Percentiles rank a stretch among this genome's conserved stretches.
Evolutionary conservation across 129 eudicot genomes (phyloP).

Genomic region (Flaveria sonorensis): DNA sequence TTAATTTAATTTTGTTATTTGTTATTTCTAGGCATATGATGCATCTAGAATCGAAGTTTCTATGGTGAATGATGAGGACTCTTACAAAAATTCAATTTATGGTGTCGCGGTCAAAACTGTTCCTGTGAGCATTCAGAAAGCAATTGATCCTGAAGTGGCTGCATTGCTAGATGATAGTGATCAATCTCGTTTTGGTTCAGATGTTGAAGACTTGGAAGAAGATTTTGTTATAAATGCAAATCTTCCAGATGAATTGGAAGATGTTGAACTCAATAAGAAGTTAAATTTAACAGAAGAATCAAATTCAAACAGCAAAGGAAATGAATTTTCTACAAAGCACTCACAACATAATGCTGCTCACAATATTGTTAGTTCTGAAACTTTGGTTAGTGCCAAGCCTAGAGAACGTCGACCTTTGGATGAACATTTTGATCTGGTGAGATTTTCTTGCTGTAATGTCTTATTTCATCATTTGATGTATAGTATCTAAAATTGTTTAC

Average conservation of each 20-base stretch:
- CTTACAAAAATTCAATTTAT: conserved; percentile 55
- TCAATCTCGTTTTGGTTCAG: conserved; percentile 68
- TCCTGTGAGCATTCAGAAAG: conserved; percentile 73
- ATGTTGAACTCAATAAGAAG: conserved; percentile 34
- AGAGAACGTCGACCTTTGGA: conserved; percentile 74
- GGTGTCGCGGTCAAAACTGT: conserved; percentile 76
- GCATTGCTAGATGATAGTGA: conserved; percentile 81
- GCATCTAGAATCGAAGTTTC: conserved; percentile 72
- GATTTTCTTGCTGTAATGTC: conserved; percentile 5
- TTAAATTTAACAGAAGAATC: conserved; percentile 28
- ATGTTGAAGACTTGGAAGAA: conserved; percentile 77
- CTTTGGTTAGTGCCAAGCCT: conserved; percentile 41
- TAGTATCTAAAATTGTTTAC: not conserved
- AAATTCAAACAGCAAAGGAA: conserved; percentile 26
- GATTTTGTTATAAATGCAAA: conserved; percentile 87
- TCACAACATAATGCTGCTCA: conserved; percentile 12
- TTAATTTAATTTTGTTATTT: not conserved
- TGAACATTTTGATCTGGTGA: conserved; percentile 89
- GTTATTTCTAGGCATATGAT: conserved; percentile 72
- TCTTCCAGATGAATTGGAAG: conserved; percentile 52
- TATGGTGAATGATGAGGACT: conserved; percentile 47
- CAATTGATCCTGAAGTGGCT: conserved; percentile 83
- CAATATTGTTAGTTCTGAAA: conserved; percentile 11
- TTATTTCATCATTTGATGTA: not conserved
- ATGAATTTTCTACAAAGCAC: conserved; percentile 10